Conservation (phyloP, 257 asterid genomes). For the Hygrophila difformis region DNA sequence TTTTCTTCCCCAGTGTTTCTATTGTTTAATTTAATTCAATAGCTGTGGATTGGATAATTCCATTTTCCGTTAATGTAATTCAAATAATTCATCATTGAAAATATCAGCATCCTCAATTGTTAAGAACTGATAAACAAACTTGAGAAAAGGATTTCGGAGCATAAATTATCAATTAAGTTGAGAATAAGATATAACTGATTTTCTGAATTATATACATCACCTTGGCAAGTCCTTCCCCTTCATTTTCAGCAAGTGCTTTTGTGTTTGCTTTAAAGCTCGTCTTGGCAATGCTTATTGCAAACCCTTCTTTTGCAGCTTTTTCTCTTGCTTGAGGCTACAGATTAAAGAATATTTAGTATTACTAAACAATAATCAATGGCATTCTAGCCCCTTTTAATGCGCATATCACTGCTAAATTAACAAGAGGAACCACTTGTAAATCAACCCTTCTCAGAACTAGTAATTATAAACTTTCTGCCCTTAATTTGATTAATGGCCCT, state of each 20-base stretch:
- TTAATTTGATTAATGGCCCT: not conserved
- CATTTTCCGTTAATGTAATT: too few species aligned
- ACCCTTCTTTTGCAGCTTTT: slow-evolving; percentile 71
- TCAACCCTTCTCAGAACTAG: not conserved
- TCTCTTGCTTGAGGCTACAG: slow-evolving; percentile 87
- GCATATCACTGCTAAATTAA: too few species aligned
- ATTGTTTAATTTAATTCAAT: too few species aligned
- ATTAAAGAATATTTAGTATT: slow-evolving; percentile 14
- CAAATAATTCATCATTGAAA: too few species aligned
- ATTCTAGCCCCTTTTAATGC: too few species aligned
- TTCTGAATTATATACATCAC: slow-evolving; percentile 30
- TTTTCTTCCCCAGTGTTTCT: too few species aligned
- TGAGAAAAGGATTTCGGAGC: slow-evolving; percentile 1
- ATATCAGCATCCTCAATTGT: not conserved
- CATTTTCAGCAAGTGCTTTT: slow-evolving; percentile 88
- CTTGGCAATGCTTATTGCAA: slow-evolving; percentile 67
- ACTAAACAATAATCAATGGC: not conserved
- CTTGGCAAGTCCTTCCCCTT: slow-evolving; percentile 93
- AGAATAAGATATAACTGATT: slow-evolving; percentile 10
- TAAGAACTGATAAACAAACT: slow-evolving; percentile 2
- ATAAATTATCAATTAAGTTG: slow-evolving; percentile 10
- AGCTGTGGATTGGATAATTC: too few species aligned
- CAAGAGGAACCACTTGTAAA: slow-evolving; percentile 6
- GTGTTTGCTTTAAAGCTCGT: slow-evolving; percentile 93
- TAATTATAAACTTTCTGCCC: slow-evolving; percentile 9